Conservation (phyloP, 2,329 filamentous ascomycete genomes). For the Cryphonectria radicalis region DNA sequence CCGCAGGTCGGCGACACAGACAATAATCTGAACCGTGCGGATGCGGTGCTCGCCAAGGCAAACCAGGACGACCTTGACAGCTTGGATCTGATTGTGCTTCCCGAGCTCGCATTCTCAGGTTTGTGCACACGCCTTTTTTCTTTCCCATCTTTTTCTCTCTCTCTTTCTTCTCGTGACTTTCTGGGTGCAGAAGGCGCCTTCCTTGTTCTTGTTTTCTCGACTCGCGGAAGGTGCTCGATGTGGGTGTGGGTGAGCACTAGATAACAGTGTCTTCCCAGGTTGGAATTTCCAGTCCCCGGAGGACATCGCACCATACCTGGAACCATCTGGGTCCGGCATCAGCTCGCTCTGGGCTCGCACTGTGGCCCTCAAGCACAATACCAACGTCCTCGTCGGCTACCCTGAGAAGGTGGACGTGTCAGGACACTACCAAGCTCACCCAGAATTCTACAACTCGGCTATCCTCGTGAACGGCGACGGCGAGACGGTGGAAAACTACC, state of each 20-base stretch:
- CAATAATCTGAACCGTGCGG: slow-evolving; percentile 71
- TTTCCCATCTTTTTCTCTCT: neutral
- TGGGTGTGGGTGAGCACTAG: neutral
- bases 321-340: slow-evolving; percentile 67
- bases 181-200: neutral
- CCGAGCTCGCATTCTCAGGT: slow-evolving; percentile 78
- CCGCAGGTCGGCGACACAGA: slow-evolving; percentile 71
- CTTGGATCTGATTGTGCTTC: slow-evolving; percentile 73
- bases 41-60: slow-evolving; percentile 62
- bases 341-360: slow-evolving; percentile 73
- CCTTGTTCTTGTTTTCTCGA: neutral
- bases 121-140: slow-evolving; percentile 31
- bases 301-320: slow-evolving; percentile 71
- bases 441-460: slow-evolving; percentile 59
- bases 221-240: neutral
- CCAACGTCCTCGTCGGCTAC: slow-evolving; percentile 73
- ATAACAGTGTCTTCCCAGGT: slow-evolving; percentile 46
- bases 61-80: slow-evolving; percentile 60
- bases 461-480: slow-evolving; percentile 62
- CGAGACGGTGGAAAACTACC: slow-evolving; percentile 62
- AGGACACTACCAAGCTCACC: slow-evolving; percentile 51
- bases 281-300: slow-evolving; percentile 76
- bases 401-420: slow-evolving; percentile 67
- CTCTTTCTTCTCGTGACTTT: too few relatives aligned
- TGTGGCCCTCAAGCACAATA: slow-evolving; percentile 68